Evolutionary conservation across 108 stramenopile species (phyloP).

Genomic region (Cyclotella choctawhatcheeana): DNA sequence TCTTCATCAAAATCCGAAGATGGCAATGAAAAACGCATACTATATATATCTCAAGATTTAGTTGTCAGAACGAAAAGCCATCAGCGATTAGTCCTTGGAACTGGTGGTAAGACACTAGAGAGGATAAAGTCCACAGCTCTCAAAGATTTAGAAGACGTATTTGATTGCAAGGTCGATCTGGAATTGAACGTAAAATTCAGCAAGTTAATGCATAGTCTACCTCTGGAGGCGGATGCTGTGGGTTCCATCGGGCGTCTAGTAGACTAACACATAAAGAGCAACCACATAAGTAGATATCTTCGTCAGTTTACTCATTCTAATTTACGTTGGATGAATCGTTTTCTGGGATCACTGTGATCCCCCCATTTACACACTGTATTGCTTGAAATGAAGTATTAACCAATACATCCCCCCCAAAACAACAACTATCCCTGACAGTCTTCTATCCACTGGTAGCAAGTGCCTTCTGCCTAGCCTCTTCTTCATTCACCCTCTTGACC

Average conservation of each 20-base stretch:
- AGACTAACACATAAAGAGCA: no score
- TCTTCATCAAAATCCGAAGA: slow-evolving; percentile 30
- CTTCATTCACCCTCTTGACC: slow-evolving; percentile 59
- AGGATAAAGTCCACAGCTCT: slow-evolving; percentile 68
- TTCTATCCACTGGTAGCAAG: slow-evolving; percentile 5
- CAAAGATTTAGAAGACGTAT: slow-evolving; percentile 64
- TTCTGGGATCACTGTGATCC: neutral
- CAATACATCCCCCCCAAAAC: neutral
- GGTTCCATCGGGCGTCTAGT: slow-evolving; percentile 20
- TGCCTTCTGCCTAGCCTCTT: slow-evolving; percentile 57
- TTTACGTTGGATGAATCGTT: neutral
- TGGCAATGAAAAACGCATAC: slow-evolving; percentile 20
- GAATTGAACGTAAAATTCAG: slow-evolving; percentile 63
- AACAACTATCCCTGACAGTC: neutral
- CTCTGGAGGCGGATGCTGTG: slow-evolving; percentile 37
- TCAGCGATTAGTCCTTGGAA: slow-evolving; percentile 64
- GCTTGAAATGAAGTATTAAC: no score
- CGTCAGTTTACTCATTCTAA: slow-evolving; percentile 4
- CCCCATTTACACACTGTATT: neutral
- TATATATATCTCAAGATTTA: slow-evolving; percentile 79
- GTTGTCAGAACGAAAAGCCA: slow-evolving; percentile 83
- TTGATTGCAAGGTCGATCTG: slow-evolving; percentile 66
- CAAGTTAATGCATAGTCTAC: slow-evolving; percentile 53
- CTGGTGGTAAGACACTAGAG: slow-evolving; percentile 68
- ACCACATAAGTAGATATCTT: no score